Evolutionary conservation across 164 flowering plant species (phyloP), one percentile per base, ranked within the genome.

Genomic region (Protea cynaroides): DNA sequence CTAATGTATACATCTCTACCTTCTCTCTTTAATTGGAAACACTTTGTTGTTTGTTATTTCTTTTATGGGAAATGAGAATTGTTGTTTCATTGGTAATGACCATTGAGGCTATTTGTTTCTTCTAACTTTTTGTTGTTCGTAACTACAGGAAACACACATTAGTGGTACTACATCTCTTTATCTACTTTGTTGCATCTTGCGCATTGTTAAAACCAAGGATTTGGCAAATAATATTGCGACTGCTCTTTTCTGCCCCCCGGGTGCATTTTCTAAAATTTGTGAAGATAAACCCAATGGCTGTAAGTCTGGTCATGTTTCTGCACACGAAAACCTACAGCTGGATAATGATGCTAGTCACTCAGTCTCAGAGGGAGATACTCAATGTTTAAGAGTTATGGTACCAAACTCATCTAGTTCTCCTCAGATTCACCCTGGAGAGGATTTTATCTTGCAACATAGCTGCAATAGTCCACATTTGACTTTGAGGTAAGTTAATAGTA

Each of bases 131-230:
- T 58, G 64, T 74, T 40, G 52, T 67, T 58, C 80, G 61, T 67
- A 64, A 64, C 53, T 82, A 61, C 88, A 95, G 99, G 97, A 69
- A 25, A 59, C 65, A 51, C 75, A 62, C 66, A 76, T 89, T 58
- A 78, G 83, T 63, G 83, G 82, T 37, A 73, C 80, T 64, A 83
- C 97, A 69, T 86, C 97, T 34, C 72, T 92, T 58, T 92, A 86
- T 84, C 80, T 95, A 76, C 83, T 95, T 74, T 92, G 97, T 72
- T 90, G 92, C 83, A 90, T 95, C 74, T 71, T 95, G 82, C 94
- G 89, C 63, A 86, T 95, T 22, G 87, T 95, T 66, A 95, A 92
- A 71, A 86, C 85, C 74, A 95, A 90, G 78, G 96, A 92, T 77
- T 76, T 95, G 82, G 91, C 97, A 56, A 92, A 85, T 71, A 80